Evolutionary conservation across 192 early-diverging fungal genomes (phyloP), one percentile per base, ranked within the genome.

Genomic region (Backusella mclennaniae): DNA sequence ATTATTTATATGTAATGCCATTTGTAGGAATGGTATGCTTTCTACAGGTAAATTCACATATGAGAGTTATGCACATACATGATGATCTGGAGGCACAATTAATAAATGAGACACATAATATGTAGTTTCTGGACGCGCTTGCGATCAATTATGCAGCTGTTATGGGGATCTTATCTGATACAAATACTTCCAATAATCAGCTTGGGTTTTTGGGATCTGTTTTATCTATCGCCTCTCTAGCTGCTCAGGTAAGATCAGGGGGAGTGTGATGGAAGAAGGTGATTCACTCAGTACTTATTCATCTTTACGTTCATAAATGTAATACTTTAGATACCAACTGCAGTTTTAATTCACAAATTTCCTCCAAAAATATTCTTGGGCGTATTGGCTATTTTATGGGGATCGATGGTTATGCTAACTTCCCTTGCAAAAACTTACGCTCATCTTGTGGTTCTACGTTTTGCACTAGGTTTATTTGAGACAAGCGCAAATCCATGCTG

Each of bases 381-480:
- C 7, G 35, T 49, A 44, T 69, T 73, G 42, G 66, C 73, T 19
- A 42, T 69, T 36, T 7, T 73, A 19, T 80, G 79, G 79, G 79
- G 79, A n/a, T 7, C 6, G 5, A 42, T 76, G 9, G n/a, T 80
- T 19, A 71, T 49, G 6, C 9, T 56, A 4, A 73, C 29, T 36
- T 59, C 74, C 6, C 38, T 80, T 63, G 74, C 63, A 14, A 72
- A 66, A 29, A 76, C 49, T 21, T 80, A 76, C 35, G 39, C 44
- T 31, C 79, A 80, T 53, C 26, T 80, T 49, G 41, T 49, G 14
- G 79, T 70, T 29, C 31, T 80, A 66, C 74, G 79, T 11, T 80
- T 80, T 42, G 35, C 67, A 15, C 70, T 80, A 5, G 79, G 79
- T 36, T 41, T 80, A 21, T 73, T 76, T 31, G 79, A 80, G 21